Base-by-base conservation (phyloP, 768 basidiomycete species). In the Suillus spraguei region DNA sequence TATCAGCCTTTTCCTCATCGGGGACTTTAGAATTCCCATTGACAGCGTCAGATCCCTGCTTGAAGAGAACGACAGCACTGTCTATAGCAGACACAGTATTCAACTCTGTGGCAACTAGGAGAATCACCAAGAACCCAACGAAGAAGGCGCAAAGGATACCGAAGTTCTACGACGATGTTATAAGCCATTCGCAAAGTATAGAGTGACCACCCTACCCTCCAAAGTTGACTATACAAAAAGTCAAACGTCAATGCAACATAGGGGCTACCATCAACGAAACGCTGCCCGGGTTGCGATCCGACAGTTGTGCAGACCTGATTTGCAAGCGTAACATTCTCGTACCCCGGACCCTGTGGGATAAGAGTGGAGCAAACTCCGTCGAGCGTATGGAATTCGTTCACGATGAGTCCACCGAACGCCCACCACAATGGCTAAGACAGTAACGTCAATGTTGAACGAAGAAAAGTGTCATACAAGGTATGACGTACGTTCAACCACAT, bases 221-320 rank as follows among this genome's bases (percentile, higher is more conserved):
- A 80, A 70, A 91, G 13, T 77, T 88, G 63, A 77, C 70, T 65
- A 65, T 78, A 71, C 76, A 65, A 65, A 79, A 80, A 80, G 5
- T 68, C 77, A 73, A 76, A 77, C 63, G 76, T 79, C 66, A 87
- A 59, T 60, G 67, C 11, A 69, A 87, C 74, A 71, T 87, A 97
- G 2, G 66, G 66, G 46, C 82, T 80, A 4, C 94, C 94, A 35
- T 81, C 69, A 42, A 95, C 92, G 14, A 67, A 73, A n/a, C 72
- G 71, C 60, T 87, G 80, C 1, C 92, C 93, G 0, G 87, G 66
- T 4, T 82, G 69, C 1, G 88, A 82, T 4, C 94, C 93, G 9
- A 88, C 79, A 0, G 87, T 82, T 3, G 90, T 82, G 71, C 94
- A 96, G 1, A 89, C 88, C 74, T 94, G 92, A 70, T 94, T 92